These are phyloP conservation scores for Closterium sp. DNA, from an alignment of 139 green algal genomes.

Conservation along the genomic window DNA sequence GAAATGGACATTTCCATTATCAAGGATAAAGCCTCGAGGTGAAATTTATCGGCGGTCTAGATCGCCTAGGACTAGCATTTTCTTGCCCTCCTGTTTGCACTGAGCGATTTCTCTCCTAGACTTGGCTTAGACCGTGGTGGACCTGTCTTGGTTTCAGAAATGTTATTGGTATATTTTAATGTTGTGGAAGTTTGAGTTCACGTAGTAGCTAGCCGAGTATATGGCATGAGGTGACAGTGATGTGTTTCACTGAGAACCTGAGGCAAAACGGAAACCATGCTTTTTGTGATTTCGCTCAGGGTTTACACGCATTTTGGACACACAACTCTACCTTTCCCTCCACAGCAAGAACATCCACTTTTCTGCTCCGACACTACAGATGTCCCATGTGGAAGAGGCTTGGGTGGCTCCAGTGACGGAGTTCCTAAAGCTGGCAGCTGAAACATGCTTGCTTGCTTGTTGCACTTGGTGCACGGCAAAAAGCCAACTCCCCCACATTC, in stretches of 20 bases:
- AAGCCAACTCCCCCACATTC: not conserved
- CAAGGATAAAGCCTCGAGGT: slow-evolving; percentile 20
- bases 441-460: not conserved
- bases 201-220: too few species aligned
- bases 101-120: not conserved
- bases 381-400: not conserved
- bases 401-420: not conserved
- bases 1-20: slow-evolving; percentile 51
- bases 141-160: not conserved
- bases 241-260: too few species aligned
- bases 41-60: not conserved
- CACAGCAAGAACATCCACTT: not conserved
- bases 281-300: too few species aligned
- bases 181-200: not conserved
- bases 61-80: not conserved
- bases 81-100: not conserved
- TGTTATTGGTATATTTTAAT: not conserved
- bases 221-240: too few species aligned
- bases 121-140: not conserved
- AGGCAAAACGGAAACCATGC: too few species aligned
- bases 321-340: not conserved
- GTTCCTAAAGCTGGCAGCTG: not conserved
- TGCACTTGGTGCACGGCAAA: not conserved
- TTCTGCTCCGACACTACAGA: not conserved
- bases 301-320: not conserved